Conservation (phyloP, 192 early-diverging fungal genomes). For the Coemansia umbellata region DNA sequence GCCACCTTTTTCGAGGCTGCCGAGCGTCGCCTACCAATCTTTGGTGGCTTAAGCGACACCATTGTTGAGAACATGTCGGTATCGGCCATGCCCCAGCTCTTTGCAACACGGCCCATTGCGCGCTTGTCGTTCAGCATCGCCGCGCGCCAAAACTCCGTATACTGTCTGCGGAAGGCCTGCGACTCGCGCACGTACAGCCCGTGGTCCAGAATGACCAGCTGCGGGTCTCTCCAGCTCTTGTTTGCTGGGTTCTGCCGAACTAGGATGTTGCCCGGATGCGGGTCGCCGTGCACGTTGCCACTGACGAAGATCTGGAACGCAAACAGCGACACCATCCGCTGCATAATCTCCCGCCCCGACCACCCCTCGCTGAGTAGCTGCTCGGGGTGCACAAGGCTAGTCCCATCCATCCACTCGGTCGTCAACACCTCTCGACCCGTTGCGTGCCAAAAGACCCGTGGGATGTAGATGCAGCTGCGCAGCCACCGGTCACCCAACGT, state of each 20-base stretch:
- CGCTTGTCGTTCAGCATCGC: constrained; percentile 70
- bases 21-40: neutral
- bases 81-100: constrained; percentile 62
- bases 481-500: constrained; percentile 53
- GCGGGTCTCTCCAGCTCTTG: constrained; percentile 29
- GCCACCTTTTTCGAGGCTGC: neutral
- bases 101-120: constrained; percentile 61
- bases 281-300: constrained; percentile 88
- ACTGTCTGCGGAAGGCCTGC: constrained; percentile 65
- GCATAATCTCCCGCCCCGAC: constrained; percentile 57
- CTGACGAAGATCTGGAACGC: constrained; percentile 80
- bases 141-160: constrained; percentile 82
- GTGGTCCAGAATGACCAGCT: constrained; percentile 86
- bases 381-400: constrained; percentile 59
- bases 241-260: constrained; percentile 64
- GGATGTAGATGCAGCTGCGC: constrained; percentile 62
- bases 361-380: constrained; percentile 27
- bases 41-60: constrained; percentile 42
- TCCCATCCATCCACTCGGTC: constrained; percentile 86
- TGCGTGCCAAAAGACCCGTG: constrained; percentile 67
- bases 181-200: constrained; percentile 84
- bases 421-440: constrained; percentile 73
- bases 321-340: constrained; percentile 73
- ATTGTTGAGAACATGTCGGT: constrained; percentile 39
- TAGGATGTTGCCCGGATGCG: constrained; percentile 81